These are phyloP conservation scores for Houttuynia cordata DNA, from an alignment of 164 flowering plant species.

Conservation along the genomic window DNA sequence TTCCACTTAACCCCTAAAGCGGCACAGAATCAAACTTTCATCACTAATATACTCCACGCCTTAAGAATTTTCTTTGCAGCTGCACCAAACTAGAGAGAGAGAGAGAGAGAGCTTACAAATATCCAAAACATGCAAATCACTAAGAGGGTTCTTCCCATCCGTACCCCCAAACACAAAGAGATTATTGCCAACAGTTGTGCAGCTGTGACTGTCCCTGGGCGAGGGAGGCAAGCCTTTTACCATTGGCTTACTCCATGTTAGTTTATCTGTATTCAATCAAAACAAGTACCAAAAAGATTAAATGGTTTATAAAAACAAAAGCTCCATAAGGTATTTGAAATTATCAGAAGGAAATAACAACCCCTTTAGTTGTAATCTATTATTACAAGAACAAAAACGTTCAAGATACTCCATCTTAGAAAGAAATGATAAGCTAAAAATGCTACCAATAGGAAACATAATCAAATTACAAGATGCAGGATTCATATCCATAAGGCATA, in stretches of 20 bases:
- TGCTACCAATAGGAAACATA: no score
- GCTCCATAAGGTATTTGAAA: not conserved
- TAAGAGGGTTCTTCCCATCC: slow-evolving; percentile 78
- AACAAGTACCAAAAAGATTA: not conserved
- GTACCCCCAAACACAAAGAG: slow-evolving; percentile 95
- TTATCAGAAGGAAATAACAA: not conserved
- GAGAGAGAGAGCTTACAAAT: slow-evolving; percentile 41
- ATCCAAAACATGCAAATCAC: slow-evolving; percentile 77
- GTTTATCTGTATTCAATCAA: slow-evolving; percentile 35
- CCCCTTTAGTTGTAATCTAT: not conserved
- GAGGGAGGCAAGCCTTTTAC: slow-evolving; percentile 71
- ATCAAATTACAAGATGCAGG: no score
- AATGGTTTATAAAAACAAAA: not conserved
- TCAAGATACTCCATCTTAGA: no score
- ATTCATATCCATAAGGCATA: no score
- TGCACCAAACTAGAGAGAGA: not conserved
- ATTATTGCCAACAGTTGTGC: slow-evolving; percentile 76
- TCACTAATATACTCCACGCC: not conserved
- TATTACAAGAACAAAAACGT: not conserved
- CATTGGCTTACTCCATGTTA: slow-evolving; percentile 70
- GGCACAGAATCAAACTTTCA: not conserved
- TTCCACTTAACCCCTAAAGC: no score
- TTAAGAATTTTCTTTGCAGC: not conserved
- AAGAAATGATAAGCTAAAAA: no score
- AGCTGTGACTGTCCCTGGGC: slow-evolving; percentile 91